Evolutionary conservation across 495 filamentous ascomycete genomes (phyloP), one percentile per base, ranked within the genome.

Genomic region (Hypoxylon lenormandii): DNA sequence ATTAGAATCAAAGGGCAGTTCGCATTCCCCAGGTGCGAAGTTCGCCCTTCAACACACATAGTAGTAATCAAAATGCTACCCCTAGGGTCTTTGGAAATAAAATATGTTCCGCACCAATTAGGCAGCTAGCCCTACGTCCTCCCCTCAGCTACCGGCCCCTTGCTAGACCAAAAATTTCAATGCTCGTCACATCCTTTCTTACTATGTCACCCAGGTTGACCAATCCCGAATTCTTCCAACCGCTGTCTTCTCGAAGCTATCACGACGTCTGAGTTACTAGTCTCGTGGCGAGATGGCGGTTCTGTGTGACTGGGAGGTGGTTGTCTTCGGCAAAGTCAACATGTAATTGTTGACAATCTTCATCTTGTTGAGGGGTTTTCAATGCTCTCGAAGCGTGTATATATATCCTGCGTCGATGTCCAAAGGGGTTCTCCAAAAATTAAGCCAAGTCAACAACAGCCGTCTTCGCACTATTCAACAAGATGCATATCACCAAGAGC

Each of bases 11-110:
- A 60, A 49, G 37, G 28, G 55, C 48, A 47, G 38, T 57, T 61
- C 45, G 49, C 30, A 65, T 65, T 15, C 46, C 7, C 5, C 5
- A 70, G 61, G 36, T 28, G 3, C 47, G 22, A 70, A 65, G 60
- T 70, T 60, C 26, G 6, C 47, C 60, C 54, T 45, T 47, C 28
- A 28, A 12, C 42, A 60, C 47, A 36, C n/a, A 50, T 42, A 70
- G 40, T 65, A 70, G 66, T 70, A 70, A 70, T 64, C 56, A 33
- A 11, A 60, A 70, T 70, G 60, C 55, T 51, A 70, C 66, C 26
- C 4, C 37, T 45, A 46, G 26, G 19, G 43, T 4, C 45, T 38
- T 64, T 70, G 66, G 60, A 23, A 56, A 54, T 70, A 69, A 43
- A 69, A 54, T 45, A 69, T 69, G 47, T 65, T 10, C 60, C 66